Evolutionary conservation across 2,329 filamentous ascomycete species (phyloP), one percentile per base, ranked within the genome.

Genomic region (Stachybotrys chartarum): DNA sequence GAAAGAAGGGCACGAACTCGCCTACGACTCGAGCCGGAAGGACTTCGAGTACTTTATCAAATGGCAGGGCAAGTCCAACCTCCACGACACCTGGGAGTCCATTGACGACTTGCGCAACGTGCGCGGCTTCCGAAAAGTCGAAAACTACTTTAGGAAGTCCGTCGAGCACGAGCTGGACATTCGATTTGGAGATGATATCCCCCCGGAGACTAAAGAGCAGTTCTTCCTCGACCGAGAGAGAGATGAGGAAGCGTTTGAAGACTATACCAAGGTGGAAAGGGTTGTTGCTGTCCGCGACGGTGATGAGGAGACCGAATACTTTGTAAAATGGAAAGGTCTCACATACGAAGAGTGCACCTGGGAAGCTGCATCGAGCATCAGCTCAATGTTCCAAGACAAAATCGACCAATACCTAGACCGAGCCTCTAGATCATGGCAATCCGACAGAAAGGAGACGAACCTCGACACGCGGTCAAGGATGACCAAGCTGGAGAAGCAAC

Each of bases 311-410:
- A 83, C 83, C 1, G 91, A 97, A 69, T 99, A 99, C 70, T 90
- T 86, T 60, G 88, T 97, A 72, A 99, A 99, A 75, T 99, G 94
- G 91, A 96, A 94, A 72, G 90, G 90, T 11, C 81, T 97, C 53
- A 90, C 87, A 53, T 99, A 99, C 68, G 92, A 97, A 64, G 86
- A 87, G 59, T 96, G 90, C 72, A 99, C 95, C 2, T 99, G 95
- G 95, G 94, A 99, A 70, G 74, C 78, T 46, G 89, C 86, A 45
- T 79, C 83, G 6, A 79, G 93, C 39, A 83, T 97, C 63, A 89
- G 85, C 67, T 76, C 84, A 35, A 83, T 90, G 54, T 91, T 92
- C 51, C 91, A 97, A 70, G 83, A 85, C 64, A 90, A 96, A 74
- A 93, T 99, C 64, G 93, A 97, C 68, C 87, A 91, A 65, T 97